Evolutionary conservation across 2,329 filamentous ascomycete genomes (phyloP), one percentile per base, ranked within the genome.

Genomic region (Bipolaris victoriae): DNA sequence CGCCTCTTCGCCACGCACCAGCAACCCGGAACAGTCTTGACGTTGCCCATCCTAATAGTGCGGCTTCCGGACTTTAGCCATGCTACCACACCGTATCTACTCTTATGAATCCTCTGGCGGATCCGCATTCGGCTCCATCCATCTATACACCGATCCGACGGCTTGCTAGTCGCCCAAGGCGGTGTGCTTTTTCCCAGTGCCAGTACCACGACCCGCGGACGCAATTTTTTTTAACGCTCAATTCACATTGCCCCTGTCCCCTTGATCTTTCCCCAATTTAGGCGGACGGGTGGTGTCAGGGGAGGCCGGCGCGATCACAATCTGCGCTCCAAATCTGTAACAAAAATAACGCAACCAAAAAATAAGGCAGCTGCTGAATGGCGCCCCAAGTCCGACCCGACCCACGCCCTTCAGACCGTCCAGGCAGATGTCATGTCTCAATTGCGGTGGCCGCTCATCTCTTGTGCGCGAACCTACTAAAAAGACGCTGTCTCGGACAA

Each of bases 191-290:
- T 52, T 33, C 24, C 43, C 51, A 52, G 35, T 46, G 49, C 26
- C 35, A 45, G 35, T 46, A 55, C 26, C 35, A 45, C 35, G 55
- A 54, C 33, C 51, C 45, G 45, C 31, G 46, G 55, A 51, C 40
- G 43, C 43, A 44, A 53, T 56, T 56, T 57, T 60, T 52, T 60
- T 49, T 49, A 47, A 40, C 49, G 49, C 44, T 10, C 22, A 50
- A 31, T 5, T 24, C 3, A 22, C 40, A 36, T 31, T 20, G 40
- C 39, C 26, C 49, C 18, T 39, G 15, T 7, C 43, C 44, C 54
- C 55, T 51, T 51, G 41, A 33, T 16, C 37, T 26, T 47, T 58
- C 55, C 24, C 55, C 47, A 55, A 52, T 16, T 11, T 13, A 45
- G 13, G 26, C 55, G 40, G 41, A 55, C 55, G 52, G 57, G 60